These are phyloP conservation scores for Syzygium oleosum DNA, from an alignment of 345 rosid species.

Conservation along the genomic window DNA sequence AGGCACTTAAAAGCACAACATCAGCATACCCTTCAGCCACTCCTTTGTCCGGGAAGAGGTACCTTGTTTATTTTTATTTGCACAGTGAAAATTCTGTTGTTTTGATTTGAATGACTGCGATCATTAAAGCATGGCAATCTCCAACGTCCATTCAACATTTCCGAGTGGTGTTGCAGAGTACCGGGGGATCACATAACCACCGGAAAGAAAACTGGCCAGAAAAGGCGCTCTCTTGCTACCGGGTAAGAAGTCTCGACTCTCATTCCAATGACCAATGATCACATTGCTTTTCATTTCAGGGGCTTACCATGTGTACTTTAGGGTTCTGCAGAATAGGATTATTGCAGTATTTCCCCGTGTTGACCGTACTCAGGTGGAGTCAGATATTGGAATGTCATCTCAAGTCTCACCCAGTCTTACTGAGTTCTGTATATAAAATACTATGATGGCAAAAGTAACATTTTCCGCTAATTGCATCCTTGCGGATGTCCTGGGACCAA, in stretches of 20 bases:
- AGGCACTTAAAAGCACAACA: slow-evolving; percentile 30
- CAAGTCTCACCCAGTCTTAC: background rate
- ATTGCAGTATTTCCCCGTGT: background rate
- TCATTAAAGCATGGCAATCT: background rate
- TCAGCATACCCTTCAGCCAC: slow-evolving; percentile 31
- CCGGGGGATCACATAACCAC: slow-evolving; percentile 30
- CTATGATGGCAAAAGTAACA: background rate
- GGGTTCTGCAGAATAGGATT: background rate
- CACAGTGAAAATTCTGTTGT: slow-evolving; percentile 10
- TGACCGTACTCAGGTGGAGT: background rate
- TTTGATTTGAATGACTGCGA: background rate
- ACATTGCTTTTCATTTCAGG: background rate
- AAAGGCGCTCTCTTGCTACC: slow-evolving; percentile 64
- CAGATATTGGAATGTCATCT: background rate
- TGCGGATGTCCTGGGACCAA: background rate
- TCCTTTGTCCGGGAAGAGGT: slow-evolving; percentile 46
- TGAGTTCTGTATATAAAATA: background rate
- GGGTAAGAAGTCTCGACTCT: slow-evolving; percentile 39
- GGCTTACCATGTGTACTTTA: background rate
- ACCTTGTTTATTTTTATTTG: background rate
- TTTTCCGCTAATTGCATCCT: background rate
- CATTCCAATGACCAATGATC: background rate
- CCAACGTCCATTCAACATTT: background rate
- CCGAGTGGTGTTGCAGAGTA: slow-evolving; percentile 26
- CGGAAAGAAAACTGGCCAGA: slow-evolving; percentile 43